phyloP scores from a whole-genome alignment of 306 rosid genomes.

The Parietaria judaica region DNA sequence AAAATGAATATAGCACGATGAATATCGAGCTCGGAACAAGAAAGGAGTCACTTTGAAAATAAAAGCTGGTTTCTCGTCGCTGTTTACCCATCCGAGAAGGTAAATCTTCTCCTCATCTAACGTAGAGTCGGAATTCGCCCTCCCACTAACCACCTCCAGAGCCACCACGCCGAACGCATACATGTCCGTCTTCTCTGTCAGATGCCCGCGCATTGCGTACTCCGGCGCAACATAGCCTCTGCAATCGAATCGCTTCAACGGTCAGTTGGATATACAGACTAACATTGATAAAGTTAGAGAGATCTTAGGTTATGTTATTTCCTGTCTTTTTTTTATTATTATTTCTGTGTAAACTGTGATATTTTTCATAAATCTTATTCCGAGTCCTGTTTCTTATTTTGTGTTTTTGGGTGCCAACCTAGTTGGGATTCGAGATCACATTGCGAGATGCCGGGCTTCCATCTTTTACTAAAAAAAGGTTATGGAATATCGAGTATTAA shows the following conservation, averaged over 20 bases:
- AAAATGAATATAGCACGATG: not conserved
- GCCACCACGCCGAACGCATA: slow-evolving; percentile 88
- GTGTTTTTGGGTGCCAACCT: too few relatives aligned
- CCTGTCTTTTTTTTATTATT: too few relatives aligned
- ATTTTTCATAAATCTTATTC: too few relatives aligned
- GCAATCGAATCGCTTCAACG: slow-evolving; percentile 2
- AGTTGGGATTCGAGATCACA: too few relatives aligned
- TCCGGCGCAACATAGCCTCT: slow-evolving; percentile 93
- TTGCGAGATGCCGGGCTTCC: too few relatives aligned
- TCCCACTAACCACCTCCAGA: slow-evolving; percentile 63
- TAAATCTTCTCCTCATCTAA: slow-evolving; percentile 11
- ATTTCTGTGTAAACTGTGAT: too few relatives aligned
- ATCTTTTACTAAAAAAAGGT: too few relatives aligned
- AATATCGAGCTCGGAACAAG: not conserved
- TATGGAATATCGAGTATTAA: too few relatives aligned
- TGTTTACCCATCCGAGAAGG: slow-evolving; percentile 21
- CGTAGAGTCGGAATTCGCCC: slow-evolving; percentile 37
- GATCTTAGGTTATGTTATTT: too few relatives aligned
- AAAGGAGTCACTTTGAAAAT: not conserved
- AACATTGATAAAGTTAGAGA: too few relatives aligned
- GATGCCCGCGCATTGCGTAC: slow-evolving; percentile 83
- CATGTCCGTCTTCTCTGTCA: slow-evolving; percentile 75
- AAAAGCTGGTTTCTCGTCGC: not conserved
- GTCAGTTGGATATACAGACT: not conserved
- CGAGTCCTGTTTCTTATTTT: too few relatives aligned